Evolutionary conservation across 768 basidiomycete species (phyloP), one percentile per base, ranked within the genome.

Genomic region (Boletus edulis): DNA sequence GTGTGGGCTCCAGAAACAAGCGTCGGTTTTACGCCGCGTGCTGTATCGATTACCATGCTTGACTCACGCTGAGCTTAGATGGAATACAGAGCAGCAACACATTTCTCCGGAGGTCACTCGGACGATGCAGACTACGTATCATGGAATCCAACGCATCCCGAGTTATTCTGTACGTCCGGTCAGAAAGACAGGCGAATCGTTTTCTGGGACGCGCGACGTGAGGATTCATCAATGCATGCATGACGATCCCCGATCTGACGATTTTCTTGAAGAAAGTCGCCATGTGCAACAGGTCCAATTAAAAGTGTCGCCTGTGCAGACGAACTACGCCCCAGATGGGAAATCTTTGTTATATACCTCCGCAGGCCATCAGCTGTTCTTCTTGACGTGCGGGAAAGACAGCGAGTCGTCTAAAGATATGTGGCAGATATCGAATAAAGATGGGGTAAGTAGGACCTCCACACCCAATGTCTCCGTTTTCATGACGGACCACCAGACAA

Each of bases 131-230:
- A 92, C 62, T 84, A 90, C 56, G 73, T 91, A 40, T 83, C 88
- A 9, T 93, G 90, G 89, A 90, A 90, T 66, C 90, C 90, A 1
- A 87, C 86, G 3, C 89, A 92, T 60, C 88, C 90, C 5, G 90
- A 91, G 38, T 72, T 91, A 15, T 89, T 93, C 64, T 90, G 86
- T 56, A 85, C 90, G 0, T 89, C 88, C 15, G 85, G 89, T 61
- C 83, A 85, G 65, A 86, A 81, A 62, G 90, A 93, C 60, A 77
- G 84, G 59, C 76, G 82, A 24, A 79, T 92, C 27, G 85, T 87
- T 2, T 91, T 91, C 63, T 93, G 90, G 89, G 90, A 93, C 67
- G 87, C 88, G 17, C 76, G 90, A 69, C 89, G 90, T 92, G 72
- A 59, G 83, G 72, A 47, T 37, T 12, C 3, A 11, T 20, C 3